phyloP scores from a whole-genome alignment of 495 filamentous ascomycete genomes.

The Penicillium canescens region DNA sequence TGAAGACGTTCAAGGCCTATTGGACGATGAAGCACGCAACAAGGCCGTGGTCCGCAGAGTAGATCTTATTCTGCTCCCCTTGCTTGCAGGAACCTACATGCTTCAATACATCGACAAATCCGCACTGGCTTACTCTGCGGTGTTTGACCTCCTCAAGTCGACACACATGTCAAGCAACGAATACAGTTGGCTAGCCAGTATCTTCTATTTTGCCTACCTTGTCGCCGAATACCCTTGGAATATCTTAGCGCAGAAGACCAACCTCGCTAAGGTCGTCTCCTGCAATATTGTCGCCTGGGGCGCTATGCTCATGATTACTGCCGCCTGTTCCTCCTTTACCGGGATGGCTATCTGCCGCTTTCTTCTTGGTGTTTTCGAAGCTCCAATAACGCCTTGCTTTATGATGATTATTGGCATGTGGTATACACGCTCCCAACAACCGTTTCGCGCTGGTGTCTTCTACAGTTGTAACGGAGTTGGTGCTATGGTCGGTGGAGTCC shows the following conservation, averaged over 20 bases:
- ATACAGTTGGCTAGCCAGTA: conserved; percentile 53
- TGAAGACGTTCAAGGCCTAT: conserved; percentile 16
- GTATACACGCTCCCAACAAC: conserved; percentile 30
- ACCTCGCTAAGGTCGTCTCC: conserved; percentile 19
- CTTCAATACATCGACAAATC: conserved; percentile 43
- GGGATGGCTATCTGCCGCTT: conserved; percentile 44
- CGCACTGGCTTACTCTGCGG: conserved; percentile 35
- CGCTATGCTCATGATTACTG: conserved; percentile 40
- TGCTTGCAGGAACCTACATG: conserved; percentile 52
- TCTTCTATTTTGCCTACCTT: conserved; percentile 58
- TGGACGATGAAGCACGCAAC: conserved; percentile 24
- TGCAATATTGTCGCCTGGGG: conserved; percentile 35
- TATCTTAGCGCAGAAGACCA: conserved; percentile 23
- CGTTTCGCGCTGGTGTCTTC: conserved; percentile 37
- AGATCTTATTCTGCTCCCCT: conserved; percentile 48
- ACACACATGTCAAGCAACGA: conserved; percentile 35
- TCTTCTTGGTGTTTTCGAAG: conserved; percentile 38
- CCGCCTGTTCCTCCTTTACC: conserved; percentile 30
- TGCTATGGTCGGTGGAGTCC: conserved; percentile 45
- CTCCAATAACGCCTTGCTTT: conserved; percentile 44
- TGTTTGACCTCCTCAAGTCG: conserved; percentile 33
- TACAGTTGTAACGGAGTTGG: conserved; percentile 50
- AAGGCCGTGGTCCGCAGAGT: conserved; percentile 34
- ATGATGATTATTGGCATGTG: conserved; percentile 40
- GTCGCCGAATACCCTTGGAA: conserved; percentile 36